Percentiles rank a stretch among this genome's conserved stretches.
phyloP scores from a whole-genome alignment of 768 basidiomycete genomes.

The Lentinula detonsa region DNA sequence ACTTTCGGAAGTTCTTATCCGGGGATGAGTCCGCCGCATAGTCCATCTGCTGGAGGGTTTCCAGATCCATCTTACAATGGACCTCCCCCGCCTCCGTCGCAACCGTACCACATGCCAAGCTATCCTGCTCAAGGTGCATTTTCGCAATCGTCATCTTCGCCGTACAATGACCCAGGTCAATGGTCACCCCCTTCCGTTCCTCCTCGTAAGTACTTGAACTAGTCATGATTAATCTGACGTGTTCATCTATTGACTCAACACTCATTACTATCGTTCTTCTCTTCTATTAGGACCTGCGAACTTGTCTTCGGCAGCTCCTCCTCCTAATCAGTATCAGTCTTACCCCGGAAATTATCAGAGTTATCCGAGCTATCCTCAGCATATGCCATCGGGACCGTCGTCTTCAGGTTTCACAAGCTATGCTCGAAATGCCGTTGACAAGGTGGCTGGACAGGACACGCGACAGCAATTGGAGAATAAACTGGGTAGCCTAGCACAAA shows the following conservation, averaged over 20 bases:
- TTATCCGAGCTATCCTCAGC: conserved; percentile 4
- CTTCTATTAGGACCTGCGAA: neutral
- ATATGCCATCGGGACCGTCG: conserved; percentile 19
- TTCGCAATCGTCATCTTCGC: neutral
- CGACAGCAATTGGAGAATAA: conserved; percentile 42
- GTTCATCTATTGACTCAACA: conserved; percentile 4
- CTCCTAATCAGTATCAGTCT: conserved; percentile 10
- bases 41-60: neutral
- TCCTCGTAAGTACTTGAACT: conserved; percentile 27
- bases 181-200: conserved; percentile 23
- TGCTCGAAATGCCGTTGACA: conserved; percentile 49
- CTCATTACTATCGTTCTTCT: neutral
- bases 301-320: neutral
- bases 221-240: neutral
- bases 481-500: conserved; percentile 40
- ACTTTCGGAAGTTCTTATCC: conserved; percentile 5
- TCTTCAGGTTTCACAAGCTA: conserved; percentile 27
- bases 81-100: conserved; percentile 1
- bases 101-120: conserved; percentile 2
- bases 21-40: conserved; percentile 3
- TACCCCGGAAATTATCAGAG: neutral
- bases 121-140: neutral
- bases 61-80: neutral
- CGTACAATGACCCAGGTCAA: conserved; percentile 7
- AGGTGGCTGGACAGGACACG: conserved; percentile 46